Base-by-base conservation (phyloP, 176 grass and related monocot genomes). In the Lolium perenne region DNA sequence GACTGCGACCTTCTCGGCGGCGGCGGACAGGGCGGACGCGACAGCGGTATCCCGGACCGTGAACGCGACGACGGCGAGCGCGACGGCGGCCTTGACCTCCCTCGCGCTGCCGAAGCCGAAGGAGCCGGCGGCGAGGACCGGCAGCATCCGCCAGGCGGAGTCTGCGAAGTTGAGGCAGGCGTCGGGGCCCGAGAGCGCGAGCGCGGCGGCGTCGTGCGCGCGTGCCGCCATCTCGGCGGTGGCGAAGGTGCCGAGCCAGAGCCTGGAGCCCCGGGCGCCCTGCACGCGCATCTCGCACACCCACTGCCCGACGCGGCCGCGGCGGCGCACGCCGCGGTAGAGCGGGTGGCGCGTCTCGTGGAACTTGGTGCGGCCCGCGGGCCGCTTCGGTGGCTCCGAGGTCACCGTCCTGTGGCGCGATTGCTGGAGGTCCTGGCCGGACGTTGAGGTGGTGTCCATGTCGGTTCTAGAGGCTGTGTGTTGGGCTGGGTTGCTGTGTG, bases 181-280 rank as follows among this genome's bases (percentile, higher is more conserved):
- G 0, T 15, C 71, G 4, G 22, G 51, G 29, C 90, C 87, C 17
- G 69, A 73, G 22, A 93, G 84, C 8, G 87, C 76, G 82, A 97
- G 82, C 11, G 71, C 75, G 8, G 93, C 95, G 6, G 90, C 89
- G 70, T 97, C 95, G 88, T 97, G 93, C 0, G 95, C 95, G 25
- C 93, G 82, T n/a, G 91, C 93, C 0, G 93, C 93, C 50, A 76
- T 69, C 60, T 97, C 93, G 60, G 93, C 82, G 15, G 85, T 90
- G 48, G 16, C 17, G 87, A 90, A 97, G 50, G 95, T 95, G 40
- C 95, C 95, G 10, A 97, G 89, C 95, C 95, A 97, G 75, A 97
- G 86, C 73, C 95, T 62, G 3, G 12, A 48, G 7, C 4, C 78
- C 83, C 2, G 71, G 41, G 21, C 0, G 0, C 83, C 88, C 0